These are phyloP conservation scores for Sporothrix protearum DNA, from an alignment of 2,329 filamentous ascomycete species.

Conservation along the genomic window DNA sequence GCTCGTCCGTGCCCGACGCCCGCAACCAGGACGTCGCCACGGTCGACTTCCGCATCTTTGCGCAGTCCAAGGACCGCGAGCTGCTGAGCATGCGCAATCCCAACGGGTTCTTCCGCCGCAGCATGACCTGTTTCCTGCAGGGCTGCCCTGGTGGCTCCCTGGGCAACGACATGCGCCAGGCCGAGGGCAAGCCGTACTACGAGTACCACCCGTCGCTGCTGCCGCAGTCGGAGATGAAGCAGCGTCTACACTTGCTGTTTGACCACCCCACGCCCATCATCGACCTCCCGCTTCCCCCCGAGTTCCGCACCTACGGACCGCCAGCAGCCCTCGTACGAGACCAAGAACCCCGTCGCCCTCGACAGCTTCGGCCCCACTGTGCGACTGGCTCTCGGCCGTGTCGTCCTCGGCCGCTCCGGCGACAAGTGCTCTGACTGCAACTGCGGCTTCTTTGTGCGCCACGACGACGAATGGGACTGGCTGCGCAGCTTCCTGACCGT, in stretches of 20 bases:
- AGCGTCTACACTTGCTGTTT: constrained; percentile 30
- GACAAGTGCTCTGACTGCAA: constrained; percentile 41
- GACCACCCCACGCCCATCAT: constrained; percentile 28
- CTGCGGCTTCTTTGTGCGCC: constrained; percentile 41
- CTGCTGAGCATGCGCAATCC: constrained; percentile 28
- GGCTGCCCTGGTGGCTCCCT: constrained; percentile 31
- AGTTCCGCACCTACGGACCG: constrained; percentile 27
- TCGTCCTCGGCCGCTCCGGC: constrained; percentile 39
- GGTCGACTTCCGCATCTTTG: constrained; percentile 38
- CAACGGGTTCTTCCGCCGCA: constrained; percentile 30
- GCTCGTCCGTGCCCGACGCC: constrained; percentile 32
- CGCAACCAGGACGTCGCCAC: constrained; percentile 37
- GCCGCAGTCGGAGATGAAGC: constrained; percentile 31
- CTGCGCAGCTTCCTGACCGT: constrained; percentile 38
- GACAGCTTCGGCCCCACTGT: constrained; percentile 31
- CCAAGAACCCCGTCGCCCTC: constrained; percentile 26
- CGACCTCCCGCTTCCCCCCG: constrained; percentile 29
- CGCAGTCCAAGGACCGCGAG: constrained; percentile 40
- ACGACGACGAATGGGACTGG: constrained; percentile 42
- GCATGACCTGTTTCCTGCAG: constrained; percentile 32
- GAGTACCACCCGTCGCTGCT: constrained; percentile 32
- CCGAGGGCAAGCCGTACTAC: constrained; percentile 31
- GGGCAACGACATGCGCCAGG: constrained; percentile 31
- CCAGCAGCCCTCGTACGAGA: constrained; percentile 30
- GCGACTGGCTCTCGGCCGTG: constrained; percentile 33